phyloP scores from a whole-genome alignment of 106 monocot genomes.

The Gastrodia elata region DNA sequence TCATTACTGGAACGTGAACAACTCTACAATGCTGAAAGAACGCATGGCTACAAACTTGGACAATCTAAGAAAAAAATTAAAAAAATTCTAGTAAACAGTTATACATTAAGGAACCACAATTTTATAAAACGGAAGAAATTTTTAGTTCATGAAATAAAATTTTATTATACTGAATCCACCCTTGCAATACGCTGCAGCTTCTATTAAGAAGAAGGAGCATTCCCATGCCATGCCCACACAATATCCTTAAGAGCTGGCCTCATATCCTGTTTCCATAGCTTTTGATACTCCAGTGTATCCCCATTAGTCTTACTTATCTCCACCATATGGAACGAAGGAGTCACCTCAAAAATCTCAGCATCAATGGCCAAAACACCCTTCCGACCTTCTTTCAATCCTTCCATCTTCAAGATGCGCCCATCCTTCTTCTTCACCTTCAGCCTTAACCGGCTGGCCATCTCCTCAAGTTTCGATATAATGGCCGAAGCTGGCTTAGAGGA shows the following conservation, averaged over 20 bases:
- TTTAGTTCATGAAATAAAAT: too few species aligned
- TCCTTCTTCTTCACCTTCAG: slow-evolving; percentile 33
- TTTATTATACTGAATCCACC: too few species aligned
- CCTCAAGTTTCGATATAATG: slow-evolving; percentile 24
- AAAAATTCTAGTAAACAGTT: too few species aligned
- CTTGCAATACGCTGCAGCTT: too few species aligned
- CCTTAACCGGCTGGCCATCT: slow-evolving; percentile 13
- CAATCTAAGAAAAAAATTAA: too few species aligned
- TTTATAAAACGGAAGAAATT: too few species aligned
- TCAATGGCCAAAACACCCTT: slow-evolving; percentile 21
- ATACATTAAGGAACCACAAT: too few species aligned
- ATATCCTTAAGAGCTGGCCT: slow-evolving; percentile 16
- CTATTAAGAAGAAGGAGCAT: too few species aligned
- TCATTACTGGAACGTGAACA: too few species aligned
- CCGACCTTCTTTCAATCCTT: slow-evolving; percentile 7
- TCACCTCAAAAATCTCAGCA: slow-evolving; percentile 28
- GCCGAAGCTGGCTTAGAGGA: slow-evolving; percentile 13
- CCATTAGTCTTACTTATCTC: slow-evolving; percentile 23
- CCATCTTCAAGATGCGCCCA: slow-evolving; percentile 27
- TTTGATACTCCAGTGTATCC: slow-evolving; percentile 32
- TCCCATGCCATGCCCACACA: slow-evolving; percentile 20
- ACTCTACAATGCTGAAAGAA: too few species aligned
- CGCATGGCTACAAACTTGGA: too few species aligned
- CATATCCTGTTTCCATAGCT: slow-evolving; percentile 20
- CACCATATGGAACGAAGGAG: slow-evolving; percentile 23